Evolutionary conservation across 164 flowering plant species (phyloP).

Genomic region (Dillenia turbinata): DNA sequence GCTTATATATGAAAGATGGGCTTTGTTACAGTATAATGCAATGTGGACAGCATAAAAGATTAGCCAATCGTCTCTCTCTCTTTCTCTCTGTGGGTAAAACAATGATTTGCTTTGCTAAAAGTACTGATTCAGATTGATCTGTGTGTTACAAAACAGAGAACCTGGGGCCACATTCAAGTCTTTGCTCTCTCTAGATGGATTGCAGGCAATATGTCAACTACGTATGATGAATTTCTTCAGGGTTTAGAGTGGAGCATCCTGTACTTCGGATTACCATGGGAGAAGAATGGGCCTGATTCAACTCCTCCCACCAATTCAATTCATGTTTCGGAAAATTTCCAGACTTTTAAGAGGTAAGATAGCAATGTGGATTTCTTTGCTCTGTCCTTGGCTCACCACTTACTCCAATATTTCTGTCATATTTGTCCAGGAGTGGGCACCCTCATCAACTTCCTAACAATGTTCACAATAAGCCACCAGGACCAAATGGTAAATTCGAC

Average conservation of each 20-base stretch:
- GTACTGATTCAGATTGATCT: too few relatives aligned
- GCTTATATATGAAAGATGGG: too few relatives aligned
- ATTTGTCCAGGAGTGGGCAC: too few relatives aligned
- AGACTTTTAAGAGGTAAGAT: constrained; percentile 13
- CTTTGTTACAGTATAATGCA: too few relatives aligned
- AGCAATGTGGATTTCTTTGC: constrained; percentile 26
- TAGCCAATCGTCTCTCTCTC: too few relatives aligned
- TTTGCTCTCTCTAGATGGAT: constrained; percentile 93
- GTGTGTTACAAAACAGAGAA: constrained; percentile 46
- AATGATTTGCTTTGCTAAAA: too few relatives aligned
- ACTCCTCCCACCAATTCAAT: constrained; percentile 22
- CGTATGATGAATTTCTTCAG: constrained; percentile 71
- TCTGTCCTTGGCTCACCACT: constrained; percentile 69
- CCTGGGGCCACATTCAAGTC: constrained; percentile 75
- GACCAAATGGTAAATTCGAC: too few relatives aligned
- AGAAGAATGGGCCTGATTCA: constrained; percentile 32
- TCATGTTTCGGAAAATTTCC: constrained; percentile 15
- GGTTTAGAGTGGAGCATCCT: constrained; percentile 82
- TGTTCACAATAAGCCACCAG: constrained; percentile 17
- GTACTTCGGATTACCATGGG: constrained; percentile 87
- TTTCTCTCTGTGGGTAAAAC: too few relatives aligned
- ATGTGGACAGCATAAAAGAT: too few relatives aligned
- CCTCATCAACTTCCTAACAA: constrained; percentile 13
- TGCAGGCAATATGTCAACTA: constrained; percentile 60
- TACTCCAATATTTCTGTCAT: constrained; percentile 28